Conservation (phyloP, 257 asterid species). For the Cynanchum wilfordii region DNA sequence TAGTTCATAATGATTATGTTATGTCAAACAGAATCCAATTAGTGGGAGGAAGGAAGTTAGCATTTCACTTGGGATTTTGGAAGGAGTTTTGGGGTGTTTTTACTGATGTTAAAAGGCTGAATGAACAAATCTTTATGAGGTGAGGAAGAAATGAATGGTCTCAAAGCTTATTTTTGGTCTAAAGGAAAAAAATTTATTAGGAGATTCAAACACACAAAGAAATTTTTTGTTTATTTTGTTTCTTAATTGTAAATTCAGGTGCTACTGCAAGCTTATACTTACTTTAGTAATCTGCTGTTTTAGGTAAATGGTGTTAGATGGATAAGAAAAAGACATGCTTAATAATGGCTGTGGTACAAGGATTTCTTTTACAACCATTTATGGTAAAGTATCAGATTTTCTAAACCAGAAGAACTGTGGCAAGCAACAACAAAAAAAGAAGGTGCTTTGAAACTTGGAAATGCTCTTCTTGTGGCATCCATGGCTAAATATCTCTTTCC, state of each 20-base stretch:
- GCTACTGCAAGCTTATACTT: not conserved
- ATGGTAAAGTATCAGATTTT: constrained; percentile 17
- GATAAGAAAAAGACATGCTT: constrained; percentile 9
- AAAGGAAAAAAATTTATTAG: not conserved
- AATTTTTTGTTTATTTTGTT: not conserved
- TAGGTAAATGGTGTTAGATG: constrained; percentile 1
- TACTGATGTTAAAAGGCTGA: not conserved
- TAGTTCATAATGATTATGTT: not conserved
- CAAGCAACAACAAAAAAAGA: constrained; percentile 5
- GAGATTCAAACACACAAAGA: not conserved
- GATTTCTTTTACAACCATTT: constrained; percentile 4
- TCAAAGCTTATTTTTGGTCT: not conserved
- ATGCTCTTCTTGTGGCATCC: constrained; percentile 57
- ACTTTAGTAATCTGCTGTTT: not conserved
- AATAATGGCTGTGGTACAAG: constrained; percentile 8
- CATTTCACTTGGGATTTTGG: not conserved
- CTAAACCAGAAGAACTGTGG: not conserved
- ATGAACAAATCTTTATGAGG: not conserved
- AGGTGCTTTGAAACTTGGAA: constrained; percentile 38
- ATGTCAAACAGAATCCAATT: not conserved
- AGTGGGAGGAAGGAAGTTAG: not conserved
- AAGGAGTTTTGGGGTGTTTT: not conserved
- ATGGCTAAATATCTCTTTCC: constrained; percentile 62
- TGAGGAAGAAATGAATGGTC: not conserved
- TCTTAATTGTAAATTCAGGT: not conserved